Percentiles rank a stretch among this genome's conserved stretches.
Evolutionary conservation across 768 basidiomycete species (phyloP).

Genomic region (Podaxis sp.): DNA sequence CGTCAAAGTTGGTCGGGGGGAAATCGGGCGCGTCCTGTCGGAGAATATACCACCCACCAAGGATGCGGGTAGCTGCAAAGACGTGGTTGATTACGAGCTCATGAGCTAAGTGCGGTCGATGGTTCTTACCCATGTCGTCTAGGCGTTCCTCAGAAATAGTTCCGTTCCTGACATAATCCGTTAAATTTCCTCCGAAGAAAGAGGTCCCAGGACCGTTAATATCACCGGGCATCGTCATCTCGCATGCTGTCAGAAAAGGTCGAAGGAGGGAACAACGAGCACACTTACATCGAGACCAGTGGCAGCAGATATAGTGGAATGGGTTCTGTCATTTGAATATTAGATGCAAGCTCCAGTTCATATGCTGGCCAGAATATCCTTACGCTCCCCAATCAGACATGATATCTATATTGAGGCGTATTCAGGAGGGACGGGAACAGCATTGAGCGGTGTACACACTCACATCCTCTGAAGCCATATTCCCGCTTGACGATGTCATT

Average conservation of each 20-base stretch:
- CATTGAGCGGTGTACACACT: constrained; percentile 21
- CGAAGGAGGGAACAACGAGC: not conserved
- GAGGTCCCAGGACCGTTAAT: constrained; percentile 46
- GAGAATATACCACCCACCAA: constrained; percentile 70
- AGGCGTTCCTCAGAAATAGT: constrained; percentile 65
- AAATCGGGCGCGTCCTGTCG: constrained; percentile 62
- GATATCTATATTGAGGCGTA: constrained; percentile 37
- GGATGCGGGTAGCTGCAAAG: constrained; percentile 63
- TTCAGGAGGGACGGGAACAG: not conserved
- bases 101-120: not conserved
- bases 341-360: not conserved
- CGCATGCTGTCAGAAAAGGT: not conserved
- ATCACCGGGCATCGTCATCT: constrained; percentile 76
- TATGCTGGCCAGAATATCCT: constrained; percentile 16
- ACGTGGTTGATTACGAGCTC: not conserved
- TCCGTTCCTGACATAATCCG: constrained; percentile 66
- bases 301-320: constrained; percentile 59
- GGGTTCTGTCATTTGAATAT: constrained; percentile 31
- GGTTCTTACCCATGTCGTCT: constrained; percentile 69
- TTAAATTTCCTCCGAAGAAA: constrained; percentile 71
- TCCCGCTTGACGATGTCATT: constrained; percentile 76
- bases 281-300: constrained; percentile 60
- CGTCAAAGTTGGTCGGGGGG: constrained; percentile 72
- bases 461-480: constrained; percentile 75
- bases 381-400: constrained; percentile 77